These are phyloP conservation scores for Lipomyces chichibuensis DNA, from an alignment of 805 yeast species.

Conservation along the genomic window DNA sequence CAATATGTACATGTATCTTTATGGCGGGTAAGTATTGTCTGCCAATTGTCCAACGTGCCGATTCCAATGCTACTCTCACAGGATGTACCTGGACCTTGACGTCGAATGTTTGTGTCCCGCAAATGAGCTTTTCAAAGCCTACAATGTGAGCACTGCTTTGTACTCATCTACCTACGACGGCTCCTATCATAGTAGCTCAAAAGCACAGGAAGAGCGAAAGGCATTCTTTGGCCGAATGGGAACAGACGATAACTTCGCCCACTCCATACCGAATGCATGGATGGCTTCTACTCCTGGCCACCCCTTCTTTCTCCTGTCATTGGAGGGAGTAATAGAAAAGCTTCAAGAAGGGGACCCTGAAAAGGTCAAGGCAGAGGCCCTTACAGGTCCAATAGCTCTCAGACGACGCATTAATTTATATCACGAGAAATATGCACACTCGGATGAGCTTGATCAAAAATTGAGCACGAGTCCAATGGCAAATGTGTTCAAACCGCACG, in stretches of 20 bases:
- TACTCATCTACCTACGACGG: background rate
- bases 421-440: background rate
- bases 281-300: constrained; percentile 1
- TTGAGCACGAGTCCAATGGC: background rate
- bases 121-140: background rate
- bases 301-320: background rate
- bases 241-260: background rate
- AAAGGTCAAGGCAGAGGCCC: background rate
- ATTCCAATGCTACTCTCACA: background rate
- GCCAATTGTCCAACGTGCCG: background rate
- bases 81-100: background rate
- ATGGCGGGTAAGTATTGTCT: background rate
- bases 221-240: constrained; percentile 4
- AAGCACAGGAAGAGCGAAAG: background rate
- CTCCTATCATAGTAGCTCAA: background rate
- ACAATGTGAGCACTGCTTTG: background rate
- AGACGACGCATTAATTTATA: background rate
- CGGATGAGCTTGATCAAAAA: background rate
- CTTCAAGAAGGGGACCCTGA: background rate
- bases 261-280: constrained; percentile 4
- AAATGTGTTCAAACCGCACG: background rate
- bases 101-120: background rate
- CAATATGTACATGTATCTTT: background rate
- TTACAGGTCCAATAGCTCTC: background rate
- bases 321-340: background rate